These are phyloP conservation scores for Blyttiomyces sp. DNA, from an alignment of 371 early-diverging fungal genomes.

Conservation along the genomic window DNA sequence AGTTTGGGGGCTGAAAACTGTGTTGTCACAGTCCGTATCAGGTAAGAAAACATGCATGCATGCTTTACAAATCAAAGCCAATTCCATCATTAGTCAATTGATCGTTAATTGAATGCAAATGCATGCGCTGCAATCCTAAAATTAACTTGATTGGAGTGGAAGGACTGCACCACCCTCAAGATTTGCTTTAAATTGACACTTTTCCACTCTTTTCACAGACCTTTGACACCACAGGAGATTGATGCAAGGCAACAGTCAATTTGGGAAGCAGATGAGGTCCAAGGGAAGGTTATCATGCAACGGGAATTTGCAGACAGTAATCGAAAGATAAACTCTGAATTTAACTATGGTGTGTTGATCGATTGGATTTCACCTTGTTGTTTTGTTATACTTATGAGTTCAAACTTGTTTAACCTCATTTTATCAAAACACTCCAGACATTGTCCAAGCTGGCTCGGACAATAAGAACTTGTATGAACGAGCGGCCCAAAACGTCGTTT, in stretches of 20 bases:
- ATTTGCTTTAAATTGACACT: not conserved
- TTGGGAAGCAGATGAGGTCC: conserved; percentile 16
- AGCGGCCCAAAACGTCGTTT: conserved; percentile 29
- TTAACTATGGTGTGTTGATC: conserved; percentile 22
- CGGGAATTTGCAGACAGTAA: conserved; percentile 16
- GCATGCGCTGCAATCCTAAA: not conserved
- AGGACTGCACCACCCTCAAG: too few species aligned
- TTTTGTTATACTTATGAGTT: not conserved
- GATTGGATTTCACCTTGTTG: too few species aligned
- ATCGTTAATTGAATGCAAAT: not conserved
- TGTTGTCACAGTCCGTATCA: conserved; percentile 8
- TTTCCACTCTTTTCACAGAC: conserved; percentile 5
- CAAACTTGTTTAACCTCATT: not conserved
- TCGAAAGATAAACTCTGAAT: conserved; percentile 18
- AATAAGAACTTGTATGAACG: conserved; percentile 37
- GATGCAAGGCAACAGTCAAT: conserved; percentile 2
- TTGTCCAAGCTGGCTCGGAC: conserved; percentile 36
- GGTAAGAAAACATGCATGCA: not conserved
- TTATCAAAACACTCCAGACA: too few species aligned
- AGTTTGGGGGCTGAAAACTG: conserved; percentile 12
- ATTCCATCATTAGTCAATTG: too few species aligned
- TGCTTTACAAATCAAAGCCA: not conserved
- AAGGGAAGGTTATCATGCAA: conserved; percentile 10
- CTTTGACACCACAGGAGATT: conserved; percentile 9
- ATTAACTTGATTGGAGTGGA: not conserved